These are phyloP conservation scores for Aspergillus sergii DNA, from an alignment of 2,329 filamentous ascomycete species.

Conservation along the genomic window DNA sequence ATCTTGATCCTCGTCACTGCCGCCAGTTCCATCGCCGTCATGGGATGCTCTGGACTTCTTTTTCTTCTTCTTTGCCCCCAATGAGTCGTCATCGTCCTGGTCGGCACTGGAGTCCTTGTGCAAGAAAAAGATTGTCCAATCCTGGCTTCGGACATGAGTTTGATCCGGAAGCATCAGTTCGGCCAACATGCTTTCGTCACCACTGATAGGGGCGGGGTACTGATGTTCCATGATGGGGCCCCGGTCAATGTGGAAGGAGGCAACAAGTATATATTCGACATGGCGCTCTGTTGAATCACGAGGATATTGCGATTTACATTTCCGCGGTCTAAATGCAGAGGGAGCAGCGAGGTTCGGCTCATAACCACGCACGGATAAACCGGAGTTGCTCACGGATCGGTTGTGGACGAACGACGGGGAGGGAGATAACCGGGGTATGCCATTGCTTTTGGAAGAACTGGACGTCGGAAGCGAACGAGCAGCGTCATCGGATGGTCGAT, in stretches of 20 bases:
- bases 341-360: slow-evolving; percentile 39
- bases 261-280: slow-evolving; percentile 98
- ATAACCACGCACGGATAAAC: slow-evolving; percentile 41
- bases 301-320: slow-evolving; percentile 74
- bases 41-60: slow-evolving; percentile 48
- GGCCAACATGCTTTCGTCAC: slow-evolving; percentile 96
- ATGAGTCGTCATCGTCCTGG: slow-evolving; percentile 72
- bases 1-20: slow-evolving; percentile 53
- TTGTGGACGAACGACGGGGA: slow-evolving; percentile 59
- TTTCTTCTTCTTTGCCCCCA: slow-evolving; percentile 50
- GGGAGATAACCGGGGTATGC: slow-evolving; percentile 60
- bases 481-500: slow-evolving; percentile 44
- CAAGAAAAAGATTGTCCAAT: slow-evolving; percentile 99
- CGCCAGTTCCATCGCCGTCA: slow-evolving; percentile 50
- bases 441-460: slow-evolving; percentile 49
- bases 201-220: slow-evolving; percentile 90
- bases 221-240: slow-evolving; percentile 99
- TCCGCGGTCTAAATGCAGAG: slow-evolving; percentile 48
- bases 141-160: slow-evolving; percentile 89
- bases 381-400: slow-evolving; percentile 53
- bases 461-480: slow-evolving; percentile 52
- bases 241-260: slow-evolving; percentile 94
- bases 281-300: slow-evolving; percentile 79
- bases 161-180: slow-evolving; percentile 98
- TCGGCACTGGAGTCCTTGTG: slow-evolving; percentile 90